Evolutionary conservation across 2,329 filamentous ascomycete genomes (phyloP), one percentile per base, ranked within the genome.

Genomic region (Alternaria incomplexa): DNA sequence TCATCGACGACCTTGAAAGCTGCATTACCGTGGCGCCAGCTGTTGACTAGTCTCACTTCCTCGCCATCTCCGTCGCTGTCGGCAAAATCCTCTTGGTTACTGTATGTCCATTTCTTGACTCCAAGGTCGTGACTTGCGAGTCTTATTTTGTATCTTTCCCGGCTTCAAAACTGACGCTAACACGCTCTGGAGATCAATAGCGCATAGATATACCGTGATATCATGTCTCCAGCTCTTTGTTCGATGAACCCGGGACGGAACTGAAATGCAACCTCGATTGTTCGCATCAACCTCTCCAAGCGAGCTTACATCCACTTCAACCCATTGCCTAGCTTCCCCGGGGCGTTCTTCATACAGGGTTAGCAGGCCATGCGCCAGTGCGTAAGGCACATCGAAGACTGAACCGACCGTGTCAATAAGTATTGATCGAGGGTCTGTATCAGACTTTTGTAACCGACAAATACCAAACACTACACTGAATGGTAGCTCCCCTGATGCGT

Each of bases 321-420:
- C 12, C 56, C 40, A 59, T 26, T 20, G 25, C 15, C 11, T 36
- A 59, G 40, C 26, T 45, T 53, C 56, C 26, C 56, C 26, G n/a
- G 20, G 47, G 26, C 17, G 36, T 32, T 58, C 25, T 44, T 53
- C 56, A 7, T 59, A 20, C 36, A 59, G 15, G 4, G 22, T 55
- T 12, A 54, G 28, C 17, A 58, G 15, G n/a, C 56, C 56, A 58
- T 36, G 48, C 17, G 40, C 23, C 7, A 58, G 4, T 7, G 47
- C 56, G n/a, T 58, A 53, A 23, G 56, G 56, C 23, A 58, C 56
- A 36, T 53, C 56, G 17, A 58, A 53, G 17, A 53, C 48, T 20
- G 56, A 46, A 22, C 47, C 56, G 12, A 20, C 56, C 1, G 40
- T 53, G 15, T 46, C 48, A 13, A 58, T 43, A 11, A 58, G 48